Conservation (phyloP, 2,329 filamentous ascomycete genomes). For the Aspergillus viridinutans region DNA sequence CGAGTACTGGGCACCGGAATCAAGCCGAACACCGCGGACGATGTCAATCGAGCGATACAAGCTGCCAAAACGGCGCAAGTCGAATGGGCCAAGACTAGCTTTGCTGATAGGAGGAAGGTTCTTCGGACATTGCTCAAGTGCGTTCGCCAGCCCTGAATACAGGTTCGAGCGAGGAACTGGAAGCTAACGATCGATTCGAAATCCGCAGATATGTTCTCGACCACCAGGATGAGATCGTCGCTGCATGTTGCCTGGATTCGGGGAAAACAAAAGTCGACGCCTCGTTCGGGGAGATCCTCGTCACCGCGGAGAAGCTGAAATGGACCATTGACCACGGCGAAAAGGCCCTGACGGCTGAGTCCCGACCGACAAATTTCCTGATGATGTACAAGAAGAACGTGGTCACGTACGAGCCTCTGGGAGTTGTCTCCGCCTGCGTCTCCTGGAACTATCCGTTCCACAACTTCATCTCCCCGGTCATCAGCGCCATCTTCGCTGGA, state of each 20-base stretch:
- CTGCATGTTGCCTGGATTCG: constrained; percentile 81
- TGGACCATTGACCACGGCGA: constrained; percentile 94
- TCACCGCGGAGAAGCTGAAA: constrained; percentile 87
- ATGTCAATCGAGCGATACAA: constrained; percentile 73
- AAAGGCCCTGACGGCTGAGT: constrained; percentile 66
- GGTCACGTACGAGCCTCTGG: constrained; percentile 85
- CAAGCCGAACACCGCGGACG: constrained; percentile 69
- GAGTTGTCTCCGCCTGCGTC: constrained; percentile 86
- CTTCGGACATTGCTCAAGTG: constrained; percentile 72
- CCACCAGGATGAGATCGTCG: constrained; percentile 82
- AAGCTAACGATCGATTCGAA: constrained; percentile 1
- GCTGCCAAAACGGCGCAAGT: constrained; percentile 70
- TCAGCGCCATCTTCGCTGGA: constrained; percentile 84
- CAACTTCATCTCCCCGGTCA: constrained; percentile 87
- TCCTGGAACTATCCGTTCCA: constrained; percentile 98
- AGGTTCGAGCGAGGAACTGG: background rate
- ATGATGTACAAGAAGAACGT: constrained; percentile 95
- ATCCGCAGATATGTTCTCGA: constrained; percentile 66
- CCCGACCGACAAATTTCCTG: constrained; percentile 79
- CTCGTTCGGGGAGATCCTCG: constrained; percentile 87
- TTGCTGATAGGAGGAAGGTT: constrained; percentile 71
- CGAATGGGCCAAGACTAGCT: constrained; percentile 73
- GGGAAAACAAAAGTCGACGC: constrained; percentile 97
- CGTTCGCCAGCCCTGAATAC: constrained; percentile 6
- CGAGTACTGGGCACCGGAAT: constrained; percentile 63